These are phyloP conservation scores for Paramecium sonneborni DNA, from an alignment of 73 alveolate species.

Conservation along the genomic window DNA sequence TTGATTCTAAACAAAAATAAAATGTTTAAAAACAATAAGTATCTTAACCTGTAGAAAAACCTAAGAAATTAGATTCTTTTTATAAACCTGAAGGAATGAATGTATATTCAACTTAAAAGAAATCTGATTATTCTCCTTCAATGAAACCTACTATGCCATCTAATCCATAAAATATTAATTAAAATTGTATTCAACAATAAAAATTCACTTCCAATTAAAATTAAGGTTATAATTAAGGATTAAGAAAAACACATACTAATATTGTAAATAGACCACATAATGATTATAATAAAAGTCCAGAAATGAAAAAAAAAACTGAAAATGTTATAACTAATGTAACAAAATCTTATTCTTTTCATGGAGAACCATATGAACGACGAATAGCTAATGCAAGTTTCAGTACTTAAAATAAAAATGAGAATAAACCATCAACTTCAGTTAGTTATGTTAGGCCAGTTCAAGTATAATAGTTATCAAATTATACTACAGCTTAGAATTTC, in stretches of 20 bases:
- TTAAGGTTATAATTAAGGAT: neutral
- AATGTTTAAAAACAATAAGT: neutral
- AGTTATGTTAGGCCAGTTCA: neutral
- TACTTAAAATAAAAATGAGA: neutral
- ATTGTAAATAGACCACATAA: neutral
- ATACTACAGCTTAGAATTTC: neutral
- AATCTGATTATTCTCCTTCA: conserved; percentile 11
- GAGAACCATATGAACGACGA: neutral
- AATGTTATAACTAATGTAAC: neutral
- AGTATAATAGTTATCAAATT: neutral
- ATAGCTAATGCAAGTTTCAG: neutral
- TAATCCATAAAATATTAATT: neutral
- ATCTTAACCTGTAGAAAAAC: conserved; percentile 1
- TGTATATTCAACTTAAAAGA: neutral
- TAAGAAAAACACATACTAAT: neutral
- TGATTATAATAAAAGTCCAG: conserved; percentile 27
- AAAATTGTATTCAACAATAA: neutral
- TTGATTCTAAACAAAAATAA: neutral
- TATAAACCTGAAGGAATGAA: neutral
- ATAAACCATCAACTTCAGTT: conserved; percentile 3
- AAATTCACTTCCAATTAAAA: neutral
- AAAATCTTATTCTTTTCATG: conserved; percentile 38
- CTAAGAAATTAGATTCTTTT: neutral
- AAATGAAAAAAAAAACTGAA: conserved; percentile 36
- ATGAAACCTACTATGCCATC: neutral